These are phyloP conservation scores for Ganoderma lingzhi DNA, from an alignment of 1,284 basidiomycete species.

Conservation along the genomic window DNA sequence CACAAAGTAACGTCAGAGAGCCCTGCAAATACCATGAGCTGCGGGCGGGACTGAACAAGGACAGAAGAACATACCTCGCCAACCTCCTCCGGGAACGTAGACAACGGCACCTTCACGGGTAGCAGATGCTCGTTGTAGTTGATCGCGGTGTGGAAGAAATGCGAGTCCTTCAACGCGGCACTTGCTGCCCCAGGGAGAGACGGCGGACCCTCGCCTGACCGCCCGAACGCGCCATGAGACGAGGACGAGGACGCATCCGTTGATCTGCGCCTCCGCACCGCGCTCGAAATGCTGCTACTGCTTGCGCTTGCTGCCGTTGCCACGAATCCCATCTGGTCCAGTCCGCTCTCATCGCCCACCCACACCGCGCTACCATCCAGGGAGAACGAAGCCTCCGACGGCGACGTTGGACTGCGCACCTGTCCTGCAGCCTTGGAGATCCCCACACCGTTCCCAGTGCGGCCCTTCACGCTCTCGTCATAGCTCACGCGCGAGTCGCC, in stretches of 20 bases:
- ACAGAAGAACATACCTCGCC: constrained; percentile 77
- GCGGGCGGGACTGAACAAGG: neutral
- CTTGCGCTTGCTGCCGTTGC: constrained; percentile 32
- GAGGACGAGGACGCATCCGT: constrained; percentile 78
- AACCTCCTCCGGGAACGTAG: constrained; percentile 92
- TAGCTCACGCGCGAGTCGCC: constrained; percentile 70
- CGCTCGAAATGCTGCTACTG: constrained; percentile 33
- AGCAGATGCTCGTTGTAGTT: constrained; percentile 81
- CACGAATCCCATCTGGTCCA: constrained; percentile 41
- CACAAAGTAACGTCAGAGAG: constrained; percentile 90
- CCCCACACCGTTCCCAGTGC: constrained; percentile 46
- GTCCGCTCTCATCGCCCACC: constrained; percentile 75
- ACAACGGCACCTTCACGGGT: constrained; percentile 88
- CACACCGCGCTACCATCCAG: constrained; percentile 81
- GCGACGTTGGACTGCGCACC: constrained; percentile 53
- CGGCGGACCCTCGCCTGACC: constrained; percentile 33
- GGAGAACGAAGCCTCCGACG: constrained; percentile 74
- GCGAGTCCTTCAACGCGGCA: constrained; percentile 84
- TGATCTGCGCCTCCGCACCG: constrained; percentile 59
- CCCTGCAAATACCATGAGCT: constrained; percentile 62
- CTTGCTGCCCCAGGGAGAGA: constrained; percentile 32
- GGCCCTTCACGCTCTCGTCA: constrained; percentile 56
- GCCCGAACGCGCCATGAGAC: constrained; percentile 50
- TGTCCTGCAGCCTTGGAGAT: constrained; percentile 44
- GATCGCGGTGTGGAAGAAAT: constrained; percentile 89